A percentile compares a stretch with the other conserved stretches of the same genome.
These are phyloP conservation scores for Colletotrichum brevisporum DNA, from an alignment of 2,329 filamentous ascomycete species.

Conservation along the genomic window DNA sequence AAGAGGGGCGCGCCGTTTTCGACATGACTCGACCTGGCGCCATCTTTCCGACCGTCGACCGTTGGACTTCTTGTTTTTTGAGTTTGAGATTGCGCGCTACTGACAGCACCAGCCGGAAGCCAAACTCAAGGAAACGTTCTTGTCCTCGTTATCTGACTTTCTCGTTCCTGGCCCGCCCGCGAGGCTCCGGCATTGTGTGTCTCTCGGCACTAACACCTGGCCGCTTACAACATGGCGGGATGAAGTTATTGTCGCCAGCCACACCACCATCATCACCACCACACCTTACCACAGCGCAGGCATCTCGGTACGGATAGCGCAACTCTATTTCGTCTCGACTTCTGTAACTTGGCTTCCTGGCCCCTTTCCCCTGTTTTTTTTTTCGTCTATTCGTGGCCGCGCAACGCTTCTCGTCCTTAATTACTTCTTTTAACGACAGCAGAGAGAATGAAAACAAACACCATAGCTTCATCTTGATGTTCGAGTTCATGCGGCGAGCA, in stretches of 20 bases:
- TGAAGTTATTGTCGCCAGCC: neutral
- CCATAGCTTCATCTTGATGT: slow-evolving; percentile 12
- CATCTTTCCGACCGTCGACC: slow-evolving; percentile 20
- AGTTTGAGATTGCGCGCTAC: slow-evolving; percentile 32
- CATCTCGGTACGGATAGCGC: neutral
- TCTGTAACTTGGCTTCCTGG: slow-evolving; percentile 20
- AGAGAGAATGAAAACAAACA: slow-evolving; percentile 1
- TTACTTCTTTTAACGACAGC: slow-evolving; percentile 15
- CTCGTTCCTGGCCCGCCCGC: slow-evolving; percentile 10
- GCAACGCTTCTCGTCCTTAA: slow-evolving; percentile 27
- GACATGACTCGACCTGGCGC: slow-evolving; percentile 36
- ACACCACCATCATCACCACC: too few species aligned
- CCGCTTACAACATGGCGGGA: neutral
- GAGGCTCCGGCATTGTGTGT: neutral
- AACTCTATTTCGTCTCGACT: slow-evolving; percentile 29
- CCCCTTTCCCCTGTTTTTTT: neutral
- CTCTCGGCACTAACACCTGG: slow-evolving; percentile 10
- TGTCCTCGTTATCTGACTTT: neutral
- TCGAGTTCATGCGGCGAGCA: slow-evolving; percentile 19
- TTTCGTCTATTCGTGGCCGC: slow-evolving; percentile 12
- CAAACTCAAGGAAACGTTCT: neutral
- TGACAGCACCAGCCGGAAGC: slow-evolving; percentile 29
- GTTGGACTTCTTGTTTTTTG: slow-evolving; percentile 9
- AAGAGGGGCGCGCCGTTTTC: slow-evolving; percentile 26
- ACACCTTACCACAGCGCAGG: neutral